Base-by-base conservation (phyloP, 352 stramenopile species). In the Albugo candida region DNA sequence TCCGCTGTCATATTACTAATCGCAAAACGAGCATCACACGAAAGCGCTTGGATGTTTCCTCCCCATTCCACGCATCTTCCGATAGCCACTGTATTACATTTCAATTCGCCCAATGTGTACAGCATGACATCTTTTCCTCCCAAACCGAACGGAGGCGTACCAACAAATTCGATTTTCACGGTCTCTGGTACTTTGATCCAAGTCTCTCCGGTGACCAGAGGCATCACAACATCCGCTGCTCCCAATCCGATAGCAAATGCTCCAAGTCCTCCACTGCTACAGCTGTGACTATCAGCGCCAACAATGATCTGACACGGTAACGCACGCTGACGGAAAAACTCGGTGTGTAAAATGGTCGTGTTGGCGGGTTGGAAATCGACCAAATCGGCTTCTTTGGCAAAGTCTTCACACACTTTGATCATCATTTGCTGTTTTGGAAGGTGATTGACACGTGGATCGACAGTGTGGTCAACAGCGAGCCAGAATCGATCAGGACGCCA, bases 121-220 rank as follows among this genome's bases (percentile, higher is more conserved):
- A 91, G 63, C 70, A 91, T 91, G 13, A 87, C 76, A 56, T 91
- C 77, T 58, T 91, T 91, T 38, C 77, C 77, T 37, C 74, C 77
- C 59, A 87, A 81, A 46, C 75, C 77, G 40, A 66, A 65, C 1
- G 72, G 68, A 1, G 72, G 77, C 11, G 58, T 52, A 48, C 75
- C 75, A 13, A 80, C 63, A 48, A 91, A 86, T 50, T 85, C 72
- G 46, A 91, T 74, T 43, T 83, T 73, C 49, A 85, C 77, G n/a
- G 71, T 87, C 61, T 87, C 74, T 0, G 77, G 77, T 21, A 91
- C 77, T 56, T 91, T 84, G 51, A 87, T 84, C 77, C 77, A 91
- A 38, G 74, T 91, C 60, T 91, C 70, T 17, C 77, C 77, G 40
- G 77, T 91, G 41, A 87, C 73, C 13, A 87, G 66, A 16, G 75